Base-by-base conservation (phyloP, 495 filamentous ascomycete genomes). In the Podospora appendiculata region DNA sequence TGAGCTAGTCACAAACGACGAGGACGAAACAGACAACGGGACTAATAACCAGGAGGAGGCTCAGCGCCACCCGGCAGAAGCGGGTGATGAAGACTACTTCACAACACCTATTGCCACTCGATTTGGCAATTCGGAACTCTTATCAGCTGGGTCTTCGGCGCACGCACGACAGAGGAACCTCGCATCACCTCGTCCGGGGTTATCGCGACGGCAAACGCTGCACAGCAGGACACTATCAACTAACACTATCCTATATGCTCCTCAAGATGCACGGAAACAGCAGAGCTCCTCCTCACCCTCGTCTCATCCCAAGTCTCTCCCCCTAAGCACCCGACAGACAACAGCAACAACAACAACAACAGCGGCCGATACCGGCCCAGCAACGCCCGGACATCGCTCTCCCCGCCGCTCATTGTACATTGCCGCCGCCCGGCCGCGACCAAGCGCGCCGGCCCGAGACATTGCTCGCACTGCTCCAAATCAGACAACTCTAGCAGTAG, bases 1-100 rank as follows among this genome's bases (percentile, higher is more conserved):
- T 57, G 90, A 95, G 65, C 75, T 89, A n/a, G 78, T 89, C n/a
- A 90, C 87, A 0, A 86, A 86, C 40, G 81, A 84, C 36, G 83
- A 84, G 44, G 72, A 79, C 17, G 76, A 81, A 36, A 76, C 78
- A 34, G 71, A 73, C 32, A 57, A 62, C 45, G 54, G 63, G 16
- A 63, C 70, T 33, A 69, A 59, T 47, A 62, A 55, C 47, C 40
- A 54, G 11, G 60, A 54, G 6, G 51, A 47, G 12, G 40, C 34
- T 3, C 44, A 14, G 12, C 33, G 19, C 13, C 19, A 55, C 19
- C 40, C 52, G 43, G 39, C 59, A 25, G 42, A 65, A 25, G 55
- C 10, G 18, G 41, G 47, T 33, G 53, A 66, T 14, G 68, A 76
- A 33, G 74, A 78, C 51, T 79, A 79, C 52, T 79, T 79, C 32